phyloP scores from a whole-genome alignment of 1,139 yeast genomes.

The Insectozyma bohioensis region DNA sequence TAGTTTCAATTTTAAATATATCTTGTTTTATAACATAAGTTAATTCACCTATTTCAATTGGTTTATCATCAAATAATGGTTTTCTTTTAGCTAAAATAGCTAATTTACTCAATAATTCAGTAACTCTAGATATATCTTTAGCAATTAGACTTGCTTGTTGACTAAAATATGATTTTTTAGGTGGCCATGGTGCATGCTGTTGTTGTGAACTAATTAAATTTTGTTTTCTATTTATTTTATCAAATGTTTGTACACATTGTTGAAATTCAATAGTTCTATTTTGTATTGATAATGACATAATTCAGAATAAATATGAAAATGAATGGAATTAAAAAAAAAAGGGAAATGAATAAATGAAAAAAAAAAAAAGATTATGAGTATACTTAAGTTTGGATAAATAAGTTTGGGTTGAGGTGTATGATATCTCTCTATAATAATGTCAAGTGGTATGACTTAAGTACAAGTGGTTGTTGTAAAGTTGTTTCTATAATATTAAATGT shows the following conservation, averaged over 20 bases:
- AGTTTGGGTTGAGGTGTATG: too few relatives aligned
- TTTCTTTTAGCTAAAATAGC: conserved; percentile 85
- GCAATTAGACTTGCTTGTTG: conserved; percentile 82
- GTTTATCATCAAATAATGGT: conserved; percentile 93
- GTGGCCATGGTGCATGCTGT: conserved; percentile 10
- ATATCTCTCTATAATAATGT: too few relatives aligned
- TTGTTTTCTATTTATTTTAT: conserved; percentile 51
- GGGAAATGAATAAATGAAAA: conserved; percentile 1
- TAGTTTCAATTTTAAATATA: conserved; percentile 80
- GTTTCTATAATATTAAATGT: too few relatives aligned
- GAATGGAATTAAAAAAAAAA: conserved; percentile 3
- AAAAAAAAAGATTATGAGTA: conserved; percentile 11
- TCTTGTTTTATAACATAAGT: conserved; percentile 93
- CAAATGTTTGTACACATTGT: conserved; percentile 74
- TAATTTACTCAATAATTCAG: conserved; percentile 75
- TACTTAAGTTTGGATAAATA: too few relatives aligned
- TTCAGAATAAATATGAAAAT: neutral
- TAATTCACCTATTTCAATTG: conserved; percentile 89
- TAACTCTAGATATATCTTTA: conserved; percentile 85
- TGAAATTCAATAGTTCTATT: conserved; percentile 86
- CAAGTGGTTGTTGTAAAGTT: too few relatives aligned
- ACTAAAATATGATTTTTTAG: conserved; percentile 67
- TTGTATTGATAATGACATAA: conserved; percentile 46
- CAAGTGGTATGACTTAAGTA: too few relatives aligned
- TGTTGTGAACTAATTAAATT: conserved; percentile 11